These are phyloP conservation scores for Flaveria linearis DNA, from an alignment of 129 eudicot species.

Conservation along the genomic window DNA sequence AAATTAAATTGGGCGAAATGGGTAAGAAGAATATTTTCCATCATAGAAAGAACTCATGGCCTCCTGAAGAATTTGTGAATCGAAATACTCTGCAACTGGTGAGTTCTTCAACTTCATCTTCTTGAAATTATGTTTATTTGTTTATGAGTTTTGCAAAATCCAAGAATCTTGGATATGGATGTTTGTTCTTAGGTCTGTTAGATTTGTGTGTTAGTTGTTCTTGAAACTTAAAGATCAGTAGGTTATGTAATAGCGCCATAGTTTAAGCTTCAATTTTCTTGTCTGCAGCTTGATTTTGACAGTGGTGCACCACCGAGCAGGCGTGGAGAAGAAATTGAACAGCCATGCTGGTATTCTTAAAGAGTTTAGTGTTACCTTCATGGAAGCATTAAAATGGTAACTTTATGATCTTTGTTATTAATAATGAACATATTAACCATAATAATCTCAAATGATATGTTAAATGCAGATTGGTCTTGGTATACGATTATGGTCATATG, in stretches of 20 bases:
- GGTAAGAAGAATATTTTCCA: too few species aligned
- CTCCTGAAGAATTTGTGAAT: too few species aligned
- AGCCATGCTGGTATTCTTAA: constrained; percentile 80
- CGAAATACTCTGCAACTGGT: constrained; percentile 75
- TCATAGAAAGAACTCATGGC: too few species aligned
- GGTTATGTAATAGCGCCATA: neutral
- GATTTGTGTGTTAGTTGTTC: neutral
- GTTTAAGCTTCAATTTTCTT: constrained; percentile 8
- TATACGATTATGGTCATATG: too few species aligned
- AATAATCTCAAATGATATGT: too few species aligned
- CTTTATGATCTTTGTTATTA: too few species aligned
- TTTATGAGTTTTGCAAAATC: constrained; percentile 1
- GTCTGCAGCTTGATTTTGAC: constrained; percentile 38
- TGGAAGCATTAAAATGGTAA: constrained; percentile 82
- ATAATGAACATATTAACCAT: too few species aligned
- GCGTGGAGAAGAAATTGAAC: constrained; percentile 88
- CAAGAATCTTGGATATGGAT: constrained; percentile 18
- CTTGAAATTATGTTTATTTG: neutral
- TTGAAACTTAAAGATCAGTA: neutral
- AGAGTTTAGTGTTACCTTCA: constrained; percentile 89
- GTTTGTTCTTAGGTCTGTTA: neutral
- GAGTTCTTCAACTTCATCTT: constrained; percentile 2
- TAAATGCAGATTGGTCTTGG: too few species aligned
- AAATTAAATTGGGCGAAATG: too few species aligned
- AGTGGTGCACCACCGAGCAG: constrained; percentile 64